Evolutionary conservation across 208 protist species (phyloP), one percentile per base, ranked within the genome.

Genomic region (Leishmania arabica): DNA sequence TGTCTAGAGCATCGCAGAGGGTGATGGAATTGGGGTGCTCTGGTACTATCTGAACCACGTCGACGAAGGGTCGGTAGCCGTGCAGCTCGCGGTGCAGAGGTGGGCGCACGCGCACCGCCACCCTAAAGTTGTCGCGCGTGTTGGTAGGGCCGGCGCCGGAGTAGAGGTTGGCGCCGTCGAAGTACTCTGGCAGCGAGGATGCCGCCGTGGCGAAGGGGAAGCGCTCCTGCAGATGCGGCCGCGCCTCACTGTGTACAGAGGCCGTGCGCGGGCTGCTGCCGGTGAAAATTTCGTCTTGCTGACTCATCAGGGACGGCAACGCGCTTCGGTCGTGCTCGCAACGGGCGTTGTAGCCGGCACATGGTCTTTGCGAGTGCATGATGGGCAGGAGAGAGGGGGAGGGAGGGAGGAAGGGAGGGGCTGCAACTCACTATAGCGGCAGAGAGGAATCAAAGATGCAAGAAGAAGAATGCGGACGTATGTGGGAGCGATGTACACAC

Each of bases 31-130:
- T 83, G 24, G 82, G 54, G 70, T 92, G 86, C 24, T 91, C 90
- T 27, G 81, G 73, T 3, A 60, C 58, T 47, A 96, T 79, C 75
- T 89, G 87, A 40, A 96, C 91, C 45, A 96, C 92, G 37, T 95
- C 89, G 24, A 91, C 84, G 56, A 90, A 96, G 19, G 81, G 83
- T 15, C 86, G 81, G 74, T 88, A 92, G 37, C 89, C 85, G 31
- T 96, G 75, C 66, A 98, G 80, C 83, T 98, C 96, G 21, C 93
- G 88, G 53, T 82, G 90, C 53, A 96, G 79, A 8, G 95, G 94
- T 8, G 96, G 96, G 31, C 96, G 93, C 15, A 98, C 92, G 45
- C 96, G 91, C 66, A 98, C 92, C 19, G 93, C 93, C 49, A 98
- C 96, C 31, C 88, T 95, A 54, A 98, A 91, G 87, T 97, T 96